Conservation (phyloP, 2,329 filamentous ascomycete genomes). For the Rutstroemia sp. region DNA sequence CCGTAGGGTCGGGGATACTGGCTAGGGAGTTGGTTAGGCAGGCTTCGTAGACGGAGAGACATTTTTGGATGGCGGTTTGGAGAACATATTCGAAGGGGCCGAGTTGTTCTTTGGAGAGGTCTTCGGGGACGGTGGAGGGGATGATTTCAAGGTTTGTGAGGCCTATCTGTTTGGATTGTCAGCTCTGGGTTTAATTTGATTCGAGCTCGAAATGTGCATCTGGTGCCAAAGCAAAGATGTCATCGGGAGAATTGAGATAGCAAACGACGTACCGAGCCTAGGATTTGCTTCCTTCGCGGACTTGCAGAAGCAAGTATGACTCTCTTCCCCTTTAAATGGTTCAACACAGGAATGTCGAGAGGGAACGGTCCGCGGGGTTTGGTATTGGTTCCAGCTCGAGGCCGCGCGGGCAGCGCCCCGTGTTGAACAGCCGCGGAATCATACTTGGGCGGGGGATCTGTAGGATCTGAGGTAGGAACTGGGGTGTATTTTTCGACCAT, state of each 20-base stretch:
- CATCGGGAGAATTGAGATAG: not conserved
- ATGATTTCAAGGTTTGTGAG: slow-evolving; percentile 75
- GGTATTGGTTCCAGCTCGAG: slow-evolving; percentile 9
- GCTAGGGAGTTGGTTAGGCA: slow-evolving; percentile 33
- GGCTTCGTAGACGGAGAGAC: slow-evolving; percentile 54
- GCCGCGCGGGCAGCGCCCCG: slow-evolving; percentile 18
- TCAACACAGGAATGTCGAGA: slow-evolving; percentile 73
- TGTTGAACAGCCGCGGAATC: slow-evolving; percentile 21
- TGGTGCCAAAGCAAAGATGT: not conserved
- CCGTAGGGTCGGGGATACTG: slow-evolving; percentile 55
- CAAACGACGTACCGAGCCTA: slow-evolving; percentile 52
- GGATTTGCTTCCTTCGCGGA: slow-evolving; percentile 73
- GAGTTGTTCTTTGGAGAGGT: slow-evolving; percentile 68
- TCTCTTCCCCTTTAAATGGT: slow-evolving; percentile 66
- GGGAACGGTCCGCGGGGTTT: slow-evolving; percentile 46
- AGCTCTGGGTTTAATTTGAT: not conserved
- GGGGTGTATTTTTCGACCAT: not conserved
- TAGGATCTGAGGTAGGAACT: not conserved
- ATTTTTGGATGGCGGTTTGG: slow-evolving; percentile 78
- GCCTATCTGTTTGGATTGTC: slow-evolving; percentile 52
- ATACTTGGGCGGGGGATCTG: slow-evolving; percentile 21
- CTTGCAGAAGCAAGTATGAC: slow-evolving; percentile 88
- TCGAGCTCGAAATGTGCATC: not conserved
- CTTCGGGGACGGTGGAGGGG: slow-evolving; percentile 76
- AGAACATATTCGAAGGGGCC: slow-evolving; percentile 87